phyloP scores from a whole-genome alignment of 208 protist genomes.

The Trypanosoma platydactyli region DNA sequence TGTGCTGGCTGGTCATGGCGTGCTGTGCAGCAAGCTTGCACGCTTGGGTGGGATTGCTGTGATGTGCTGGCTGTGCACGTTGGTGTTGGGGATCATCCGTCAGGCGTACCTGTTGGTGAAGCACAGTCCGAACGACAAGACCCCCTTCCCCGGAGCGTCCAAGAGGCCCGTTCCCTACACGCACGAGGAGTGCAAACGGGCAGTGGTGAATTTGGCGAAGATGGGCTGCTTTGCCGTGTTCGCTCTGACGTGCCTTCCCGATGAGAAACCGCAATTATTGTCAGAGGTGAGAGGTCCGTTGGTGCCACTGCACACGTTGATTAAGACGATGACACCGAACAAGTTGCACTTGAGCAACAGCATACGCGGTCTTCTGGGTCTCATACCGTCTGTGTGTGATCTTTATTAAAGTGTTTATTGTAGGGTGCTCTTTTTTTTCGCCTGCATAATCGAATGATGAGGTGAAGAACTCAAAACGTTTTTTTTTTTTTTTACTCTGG shows the following conservation, averaged over 20 bases:
- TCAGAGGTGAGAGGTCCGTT: constrained; percentile 59
- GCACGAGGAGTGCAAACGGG: constrained; percentile 69
- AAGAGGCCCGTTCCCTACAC: constrained; percentile 33
- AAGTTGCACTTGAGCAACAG: constrained; percentile 71
- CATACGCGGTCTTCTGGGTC: constrained; percentile 69
- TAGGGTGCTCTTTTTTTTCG: not conserved
- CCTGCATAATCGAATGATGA: not conserved
- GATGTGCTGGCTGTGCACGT: constrained; percentile 85
- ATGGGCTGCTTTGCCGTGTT: constrained; percentile 80
- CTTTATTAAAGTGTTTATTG: constrained; percentile 57
- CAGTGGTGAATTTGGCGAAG: constrained; percentile 79
- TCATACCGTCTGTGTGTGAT: constrained; percentile 84
- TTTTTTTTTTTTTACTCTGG: not conserved
- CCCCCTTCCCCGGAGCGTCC: not conserved
- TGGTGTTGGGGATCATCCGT: constrained; percentile 66
- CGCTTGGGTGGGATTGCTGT: constrained; percentile 77
- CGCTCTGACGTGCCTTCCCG: constrained; percentile 75
- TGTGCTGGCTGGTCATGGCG: constrained; percentile 68
- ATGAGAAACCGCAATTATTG: constrained; percentile 78
- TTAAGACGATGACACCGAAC: constrained; percentile 67
- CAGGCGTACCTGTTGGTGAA: constrained; percentile 71
- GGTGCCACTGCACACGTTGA: constrained; percentile 66
- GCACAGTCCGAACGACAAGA: constrained; percentile 36
- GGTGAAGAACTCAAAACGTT: not conserved
- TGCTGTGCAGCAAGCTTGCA: constrained; percentile 43